Evolutionary conservation across 768 basidiomycete genomes (phyloP).

Genomic region (Dioszegia aurantiaca): DNA sequence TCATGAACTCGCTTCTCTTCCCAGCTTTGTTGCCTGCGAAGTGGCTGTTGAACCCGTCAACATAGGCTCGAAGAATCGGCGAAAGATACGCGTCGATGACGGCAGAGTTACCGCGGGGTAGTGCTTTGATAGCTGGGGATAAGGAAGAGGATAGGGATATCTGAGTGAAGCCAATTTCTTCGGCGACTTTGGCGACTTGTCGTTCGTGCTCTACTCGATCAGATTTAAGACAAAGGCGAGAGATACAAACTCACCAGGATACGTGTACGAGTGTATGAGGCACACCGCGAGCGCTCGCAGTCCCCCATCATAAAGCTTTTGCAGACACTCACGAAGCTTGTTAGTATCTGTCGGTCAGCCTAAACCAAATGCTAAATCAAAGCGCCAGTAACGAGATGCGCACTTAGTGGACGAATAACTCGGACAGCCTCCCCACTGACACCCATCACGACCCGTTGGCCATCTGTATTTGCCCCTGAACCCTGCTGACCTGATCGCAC

Average conservation of each 20-base stretch:
- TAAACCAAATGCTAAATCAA: not conserved
- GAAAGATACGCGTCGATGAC: constrained; percentile 35
- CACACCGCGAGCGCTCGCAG: constrained; percentile 84
- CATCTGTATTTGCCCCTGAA: constrained; percentile 1
- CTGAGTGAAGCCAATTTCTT: constrained; percentile 33
- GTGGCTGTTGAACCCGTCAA: constrained; percentile 28
- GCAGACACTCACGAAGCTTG: constrained; percentile 64
- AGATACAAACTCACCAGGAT: constrained; percentile 26
- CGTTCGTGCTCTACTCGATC: constrained; percentile 54
- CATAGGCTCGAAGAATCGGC: constrained; percentile 22
- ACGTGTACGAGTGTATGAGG: constrained; percentile 71
- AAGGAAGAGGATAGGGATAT: constrained; percentile 24
- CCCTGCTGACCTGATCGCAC: constrained; percentile 8
- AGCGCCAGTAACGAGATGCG: constrained; percentile 4
- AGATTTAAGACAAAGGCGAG: not conserved
- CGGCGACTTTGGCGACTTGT: constrained; percentile 24
- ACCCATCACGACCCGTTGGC: constrained; percentile 8
- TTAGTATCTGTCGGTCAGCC: not conserved
- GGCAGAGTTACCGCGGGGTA: constrained; percentile 28
- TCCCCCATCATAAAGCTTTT: constrained; percentile 69
- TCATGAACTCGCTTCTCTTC: constrained; percentile 23
- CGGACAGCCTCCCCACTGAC: constrained; percentile 29
- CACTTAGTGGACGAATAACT: constrained; percentile 19
- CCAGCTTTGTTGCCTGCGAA: constrained; percentile 27
- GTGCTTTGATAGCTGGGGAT: constrained; percentile 21